Base-by-base conservation (phyloP, 306 rosid genomes). In the Trifolium dubium region DNA sequence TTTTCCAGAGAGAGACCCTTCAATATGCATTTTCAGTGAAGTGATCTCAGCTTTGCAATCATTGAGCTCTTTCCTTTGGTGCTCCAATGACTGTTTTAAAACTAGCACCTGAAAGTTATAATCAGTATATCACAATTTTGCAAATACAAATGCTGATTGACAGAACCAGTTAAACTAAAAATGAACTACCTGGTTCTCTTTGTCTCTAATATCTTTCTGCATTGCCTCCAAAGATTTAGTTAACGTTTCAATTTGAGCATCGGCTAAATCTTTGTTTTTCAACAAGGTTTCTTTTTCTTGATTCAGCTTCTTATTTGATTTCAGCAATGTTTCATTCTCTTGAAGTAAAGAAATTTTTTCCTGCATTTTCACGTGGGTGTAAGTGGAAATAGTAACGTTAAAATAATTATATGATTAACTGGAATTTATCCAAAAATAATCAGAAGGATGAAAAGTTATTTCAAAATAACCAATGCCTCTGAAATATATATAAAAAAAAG, bases 31-130 rank as follows among this genome's bases (percentile, higher is more conserved):
- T 86, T 92, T 94, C 85, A 94, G 85, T 23, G 96, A 86, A 61
- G 93, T 86, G 82, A 94, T 88, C 88, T 94, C 99, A 79, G 92
- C 83, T 85, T 90, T 85, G 77, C 96, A 90, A 64, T 80, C 92
- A 87, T 82, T 87, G 74, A 92, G 85, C 56, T 92, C 93, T 88
- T 87, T 87, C 64, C 96, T 86, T 79, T 86, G 92, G 78, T 41
- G 83, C 82, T 89, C 97, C 82, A 86, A 75, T 84, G 97, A 88
- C 78, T 88, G 88, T 86, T 87, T 94, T 66, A 88, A 83, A 77
- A 61, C 85, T 77, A 85, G 96, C 73, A 86, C 90, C 99, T 94
- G 85, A 79, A 85, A 77, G 18, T 46, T 72, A 54, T 72, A 79
- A 75, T 73, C 8, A 49, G 78, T 64, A 76, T 71, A 58, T 73